Evolutionary conservation across 2,329 filamentous ascomycete genomes (phyloP), one percentile per base, ranked within the genome.

Genomic region (Mycocentrospora acerina): DNA sequence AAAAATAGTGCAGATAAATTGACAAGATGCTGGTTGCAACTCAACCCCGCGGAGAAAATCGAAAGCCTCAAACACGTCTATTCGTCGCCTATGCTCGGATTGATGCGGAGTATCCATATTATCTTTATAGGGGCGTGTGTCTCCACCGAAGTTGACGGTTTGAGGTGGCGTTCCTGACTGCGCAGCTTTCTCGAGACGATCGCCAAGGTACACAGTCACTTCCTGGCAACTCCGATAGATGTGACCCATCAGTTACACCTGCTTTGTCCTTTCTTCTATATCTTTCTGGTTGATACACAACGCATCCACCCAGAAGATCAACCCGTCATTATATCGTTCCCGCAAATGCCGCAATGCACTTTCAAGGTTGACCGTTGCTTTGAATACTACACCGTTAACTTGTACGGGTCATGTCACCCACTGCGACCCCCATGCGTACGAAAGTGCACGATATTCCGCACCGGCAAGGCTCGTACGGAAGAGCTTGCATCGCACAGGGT

Each of bases 221-320:
- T 28, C 22, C 8, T 19, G 12, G n/a, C 35, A 49, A 9, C 19
- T 22, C 19, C 9, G 19, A 34, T 51, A 58, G 6, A 41, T 57
- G 3, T n/a, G 24, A 8, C 45, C 35, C 51, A 59, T 59, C 16
- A 50, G 12, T 10, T 35, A 11, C 1, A 55, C 49, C 33, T 59
- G 55, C n/a, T 35, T 24, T 9, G 36, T 51, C 16, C 49, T 33
- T 26, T 57, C 49, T 0, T 29, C 9, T 2, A 32, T 8, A 29
- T 57, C 35, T 0, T 37, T 19, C 27, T 59, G 51, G 12, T 56
- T 46, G 29, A 57, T 57, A 18, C 51, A 55, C 12, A 57, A 16
- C 2, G 53, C 52, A 37, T 59, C 55, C 2, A 53, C 26, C 50
- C 52, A 56, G 0, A 57, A 22, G 3, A 32, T 9, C 0, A 49